Percentiles rank a stretch among this genome's conserved stretches.
Evolutionary conservation across 148 eudicot species (phyloP).

Genomic region (Rhododendron williamsianum): DNA sequence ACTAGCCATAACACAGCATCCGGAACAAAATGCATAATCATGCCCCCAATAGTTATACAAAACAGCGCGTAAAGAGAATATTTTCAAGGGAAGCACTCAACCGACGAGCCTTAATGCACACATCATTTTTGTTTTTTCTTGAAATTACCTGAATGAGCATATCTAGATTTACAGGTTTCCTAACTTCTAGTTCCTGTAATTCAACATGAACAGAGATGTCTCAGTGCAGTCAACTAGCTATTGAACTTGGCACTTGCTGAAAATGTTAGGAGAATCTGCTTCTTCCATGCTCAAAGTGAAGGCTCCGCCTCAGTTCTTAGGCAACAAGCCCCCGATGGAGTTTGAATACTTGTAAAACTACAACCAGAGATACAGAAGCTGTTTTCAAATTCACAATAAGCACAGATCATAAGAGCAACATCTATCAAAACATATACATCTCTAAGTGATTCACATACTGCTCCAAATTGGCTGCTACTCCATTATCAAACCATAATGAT

Average conservation of each 20-base stretch:
- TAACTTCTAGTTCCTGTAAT: neutral
- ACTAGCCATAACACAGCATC: neutral
- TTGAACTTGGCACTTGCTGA: neutral
- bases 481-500: neutral
- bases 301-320: constrained; percentile 8
- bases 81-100: neutral
- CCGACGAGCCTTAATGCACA: neutral
- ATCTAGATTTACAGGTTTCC: neutral
- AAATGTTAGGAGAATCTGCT: neutral
- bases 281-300: constrained; percentile 11
- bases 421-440: no score
- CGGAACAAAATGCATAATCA: neutral
- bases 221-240: neutral
- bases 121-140: neutral
- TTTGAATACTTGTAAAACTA: constrained; percentile 39
- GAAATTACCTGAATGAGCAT: neutral
- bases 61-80: neutral
- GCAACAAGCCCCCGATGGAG: constrained; percentile 20
- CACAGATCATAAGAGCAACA: neutral
- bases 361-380: constrained; percentile 11
- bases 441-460: neutral
- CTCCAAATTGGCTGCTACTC: neutral
- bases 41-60: neutral
- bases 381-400: neutral
- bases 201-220: neutral